These are phyloP conservation scores for Tolypocladium paradoxum DNA, from an alignment of 2,329 filamentous ascomycete genomes.

Conservation along the genomic window DNA sequence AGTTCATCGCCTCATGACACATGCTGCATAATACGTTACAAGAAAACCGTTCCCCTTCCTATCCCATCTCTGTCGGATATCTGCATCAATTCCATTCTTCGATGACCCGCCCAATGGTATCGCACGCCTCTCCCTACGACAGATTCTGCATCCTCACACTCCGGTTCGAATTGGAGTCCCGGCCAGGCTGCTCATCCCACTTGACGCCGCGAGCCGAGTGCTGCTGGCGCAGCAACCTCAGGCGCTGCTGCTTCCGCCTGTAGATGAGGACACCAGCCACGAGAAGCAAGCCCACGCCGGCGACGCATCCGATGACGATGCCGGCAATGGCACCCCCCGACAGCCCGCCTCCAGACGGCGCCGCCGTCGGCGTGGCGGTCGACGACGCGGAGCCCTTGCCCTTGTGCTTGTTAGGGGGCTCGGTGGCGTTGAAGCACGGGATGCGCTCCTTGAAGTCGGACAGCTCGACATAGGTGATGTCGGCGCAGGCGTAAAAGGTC, in stretches of 20 bases:
- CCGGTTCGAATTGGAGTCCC: constrained; percentile 9
- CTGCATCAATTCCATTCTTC: background rate
- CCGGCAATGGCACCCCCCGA: constrained; percentile 64
- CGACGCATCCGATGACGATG: constrained; percentile 59
- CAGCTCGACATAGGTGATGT: constrained; percentile 31
- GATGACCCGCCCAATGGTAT: background rate
- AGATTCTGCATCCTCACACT: constrained; percentile 12
- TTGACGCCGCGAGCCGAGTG: constrained; percentile 12
- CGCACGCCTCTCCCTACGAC: background rate
- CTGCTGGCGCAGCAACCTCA: constrained; percentile 12
- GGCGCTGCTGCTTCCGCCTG: constrained; percentile 17
- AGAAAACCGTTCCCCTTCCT: too few relatives aligned
- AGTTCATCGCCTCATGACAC: background rate
- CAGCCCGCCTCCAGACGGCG: constrained; percentile 25
- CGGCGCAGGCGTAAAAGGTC: constrained; percentile 38
- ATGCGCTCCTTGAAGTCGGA: constrained; percentile 20
- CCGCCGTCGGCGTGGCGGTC: constrained; percentile 8
- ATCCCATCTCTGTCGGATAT: too few relatives aligned
- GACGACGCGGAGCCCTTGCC: constrained; percentile 4
- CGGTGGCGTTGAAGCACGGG: constrained; percentile 35
- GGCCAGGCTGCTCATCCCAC: constrained; percentile 10
- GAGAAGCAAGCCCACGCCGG: constrained; percentile 50
- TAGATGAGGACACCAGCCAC: constrained; percentile 48
- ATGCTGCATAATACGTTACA: background rate
- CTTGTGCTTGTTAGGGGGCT: constrained; percentile 8